A percentile compares a stretch with the other conserved stretches of the same genome.
Conservation (phyloP, 202 grass and related monocot genomes). For the Musa balbisiana region DNA sequence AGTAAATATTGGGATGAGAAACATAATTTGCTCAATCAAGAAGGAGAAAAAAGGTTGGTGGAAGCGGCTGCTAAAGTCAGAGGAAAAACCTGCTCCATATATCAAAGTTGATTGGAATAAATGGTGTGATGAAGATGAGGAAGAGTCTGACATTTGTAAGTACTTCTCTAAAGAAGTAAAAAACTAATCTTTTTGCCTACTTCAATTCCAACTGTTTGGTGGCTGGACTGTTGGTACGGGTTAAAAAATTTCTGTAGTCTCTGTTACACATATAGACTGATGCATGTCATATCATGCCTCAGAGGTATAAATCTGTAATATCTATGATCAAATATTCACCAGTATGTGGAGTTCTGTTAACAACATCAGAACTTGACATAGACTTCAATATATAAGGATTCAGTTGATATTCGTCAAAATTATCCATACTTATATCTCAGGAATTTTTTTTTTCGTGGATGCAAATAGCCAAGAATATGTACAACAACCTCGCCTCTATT, state of each 20-base stretch:
- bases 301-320: not conserved
- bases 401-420: not conserved
- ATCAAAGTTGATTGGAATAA: constrained; percentile 99
- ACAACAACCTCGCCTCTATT: not conserved
- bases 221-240: too few relatives aligned
- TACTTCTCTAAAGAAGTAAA: not conserved
- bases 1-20: constrained; percentile 69
- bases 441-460: not conserved
- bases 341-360: too few relatives aligned
- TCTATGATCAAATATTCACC: not conserved
- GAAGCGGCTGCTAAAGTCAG: constrained; percentile 82
- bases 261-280: not conserved
- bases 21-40: constrained; percentile 72
- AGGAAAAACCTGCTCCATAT: constrained; percentile 79
- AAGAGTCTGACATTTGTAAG: constrained; percentile 48
- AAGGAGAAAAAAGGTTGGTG: constrained; percentile 98
- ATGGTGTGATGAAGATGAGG: constrained; percentile 96
- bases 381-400: not conserved
- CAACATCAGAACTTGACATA: too few relatives aligned
- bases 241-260: too few relatives aligned
- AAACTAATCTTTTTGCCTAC: too few relatives aligned
- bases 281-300: not conserved
- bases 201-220: too few relatives aligned
- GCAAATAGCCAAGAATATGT: not conserved
- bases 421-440: not conserved